These are phyloP conservation scores for Dinochytrium kinnereticum DNA, from an alignment of 371 early-diverging fungal species.

Conservation along the genomic window DNA sequence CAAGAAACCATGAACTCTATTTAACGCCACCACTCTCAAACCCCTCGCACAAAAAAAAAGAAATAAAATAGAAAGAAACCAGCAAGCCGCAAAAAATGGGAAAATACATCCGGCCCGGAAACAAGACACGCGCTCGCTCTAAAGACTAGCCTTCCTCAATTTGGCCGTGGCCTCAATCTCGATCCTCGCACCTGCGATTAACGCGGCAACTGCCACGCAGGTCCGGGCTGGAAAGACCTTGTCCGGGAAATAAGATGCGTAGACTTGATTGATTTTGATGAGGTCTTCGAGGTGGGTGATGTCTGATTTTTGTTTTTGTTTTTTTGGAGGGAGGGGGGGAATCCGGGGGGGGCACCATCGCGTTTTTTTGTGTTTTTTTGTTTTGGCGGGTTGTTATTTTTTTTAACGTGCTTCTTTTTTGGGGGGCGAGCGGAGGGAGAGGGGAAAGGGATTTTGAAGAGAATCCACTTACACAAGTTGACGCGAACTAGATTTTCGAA, in stretches of 20 bases:
- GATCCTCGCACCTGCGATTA: constrained; percentile 26
- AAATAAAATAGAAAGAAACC: too few species aligned
- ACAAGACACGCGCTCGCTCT: too few species aligned
- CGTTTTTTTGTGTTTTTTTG: too few species aligned
- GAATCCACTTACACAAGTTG: constrained; percentile 23
- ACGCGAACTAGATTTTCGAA: constrained; percentile 23
- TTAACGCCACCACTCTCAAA: too few species aligned
- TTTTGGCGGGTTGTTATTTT: too few species aligned
- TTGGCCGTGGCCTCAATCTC: constrained; percentile 38
- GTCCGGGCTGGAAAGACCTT: constrained; percentile 28
- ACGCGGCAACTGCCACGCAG: constrained; percentile 28
- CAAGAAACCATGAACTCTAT: too few species aligned
- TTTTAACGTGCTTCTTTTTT: too few species aligned
- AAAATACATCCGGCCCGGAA: too few species aligned
- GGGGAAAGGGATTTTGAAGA: background rate
- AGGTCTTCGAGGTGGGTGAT: constrained; percentile 31
- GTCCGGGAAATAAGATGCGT: constrained; percentile 27
- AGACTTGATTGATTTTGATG: constrained; percentile 27
- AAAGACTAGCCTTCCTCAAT: constrained; percentile 14
- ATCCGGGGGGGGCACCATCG: too few species aligned
- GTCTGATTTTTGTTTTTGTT: constrained; percentile 16
- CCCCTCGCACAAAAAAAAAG: too few species aligned
- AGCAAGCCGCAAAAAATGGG: too few species aligned
- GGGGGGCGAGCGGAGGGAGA: background rate
- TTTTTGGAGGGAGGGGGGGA: too few species aligned